Base-by-base conservation (phyloP, 495 filamentous ascomycete genomes). In the Collariella sp. region DNA sequence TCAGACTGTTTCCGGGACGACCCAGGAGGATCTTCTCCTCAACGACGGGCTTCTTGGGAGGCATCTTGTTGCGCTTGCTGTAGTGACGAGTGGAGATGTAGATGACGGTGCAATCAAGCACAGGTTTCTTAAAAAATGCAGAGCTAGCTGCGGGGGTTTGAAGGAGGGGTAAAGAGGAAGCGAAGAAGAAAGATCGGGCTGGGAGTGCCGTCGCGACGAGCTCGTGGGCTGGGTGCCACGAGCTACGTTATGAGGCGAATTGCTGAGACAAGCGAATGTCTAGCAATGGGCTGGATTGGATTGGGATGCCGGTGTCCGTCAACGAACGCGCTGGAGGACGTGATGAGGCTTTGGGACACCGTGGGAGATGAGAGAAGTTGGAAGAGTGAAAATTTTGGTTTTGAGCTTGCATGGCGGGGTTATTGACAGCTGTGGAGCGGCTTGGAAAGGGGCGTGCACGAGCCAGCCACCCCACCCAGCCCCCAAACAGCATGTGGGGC, bases 1-100 rank as follows among this genome's bases (percentile, higher is more conserved):
- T 99, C 74, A 99, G 76, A 76, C 83, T 96, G 79, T 99, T 99
- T 63, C 94, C 94, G 52, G 94, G 94, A 66, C 94, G 82, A 67
- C 94, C 94, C 68, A 99, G 79, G 54, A 87, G 77, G 70, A 89
- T 77, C 81, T 89, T 89, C 81, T 89, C 82, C 69, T 78, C 73
- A 61, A 83, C 76, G 65, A 82, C 82, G 41, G 70, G 73, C 68
- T 88, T 89, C 77, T 89, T 89, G 64, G 86, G 86, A 70, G 84
- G 77, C 86, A 89, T 89, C 65, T 73, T 86, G 50, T 60, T 81
- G 51, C 71, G 63, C 60, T 71, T 79, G 49, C 71, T 72, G 70
- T 77, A 78, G 54, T 67, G 67, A 62, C 77, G 75, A 59, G 70
- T 70, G 58, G 70, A 63, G 66, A 72, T 65, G 60, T 67, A 68